Percentiles rank a stretch among this genome's conserved stretches.
Conservation (phyloP, 768 basidiomycete species). For the Kwoniella sp. region DNA sequence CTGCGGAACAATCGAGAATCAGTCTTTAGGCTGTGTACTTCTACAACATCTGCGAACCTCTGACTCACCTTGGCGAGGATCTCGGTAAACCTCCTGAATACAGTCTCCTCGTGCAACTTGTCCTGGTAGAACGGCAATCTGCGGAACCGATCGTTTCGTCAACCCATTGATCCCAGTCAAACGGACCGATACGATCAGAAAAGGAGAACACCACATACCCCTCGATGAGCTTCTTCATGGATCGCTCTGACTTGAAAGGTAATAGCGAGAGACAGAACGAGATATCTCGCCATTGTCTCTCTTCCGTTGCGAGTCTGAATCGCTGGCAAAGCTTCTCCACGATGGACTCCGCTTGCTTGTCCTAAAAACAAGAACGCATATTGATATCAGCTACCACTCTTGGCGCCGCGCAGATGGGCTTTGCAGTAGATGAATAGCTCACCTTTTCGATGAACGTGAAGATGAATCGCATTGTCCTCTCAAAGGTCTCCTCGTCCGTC, state of each 20-base stretch:
- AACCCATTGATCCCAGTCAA: too few relatives aligned
- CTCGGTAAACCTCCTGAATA: constrained; percentile 80
- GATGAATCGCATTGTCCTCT: constrained; percentile 90
- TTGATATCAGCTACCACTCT: neutral
- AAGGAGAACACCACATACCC: constrained; percentile 55
- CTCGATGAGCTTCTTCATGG: constrained; percentile 94
- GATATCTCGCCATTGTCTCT: constrained; percentile 96
- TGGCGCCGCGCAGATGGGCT: too few relatives aligned
- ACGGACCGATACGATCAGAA: too few relatives aligned
- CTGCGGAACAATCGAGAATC: constrained; percentile 54
- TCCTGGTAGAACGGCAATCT: constrained; percentile 88
- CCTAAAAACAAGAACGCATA: constrained; percentile 62
- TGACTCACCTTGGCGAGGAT: constrained; percentile 78
- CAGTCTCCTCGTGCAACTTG: constrained; percentile 84
- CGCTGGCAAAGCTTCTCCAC: constrained; percentile 97
- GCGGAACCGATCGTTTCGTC: constrained; percentile 1
- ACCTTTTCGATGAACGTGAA: constrained; percentile 98
- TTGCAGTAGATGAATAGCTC: constrained; percentile 25
- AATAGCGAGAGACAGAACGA: constrained; percentile 91
- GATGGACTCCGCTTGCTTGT: constrained; percentile 96
- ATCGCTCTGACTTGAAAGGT: constrained; percentile 95
- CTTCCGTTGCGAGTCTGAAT: constrained; percentile 82
- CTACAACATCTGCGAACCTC: neutral
- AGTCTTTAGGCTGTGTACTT: neutral
- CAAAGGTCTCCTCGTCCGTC: constrained; percentile 88